A percentile compares a stretch with the other conserved stretches of the same genome.
Evolutionary conservation across 2,329 filamentous ascomycete species (phyloP).

Genomic region (Aureobasidium subglaciale): DNA sequence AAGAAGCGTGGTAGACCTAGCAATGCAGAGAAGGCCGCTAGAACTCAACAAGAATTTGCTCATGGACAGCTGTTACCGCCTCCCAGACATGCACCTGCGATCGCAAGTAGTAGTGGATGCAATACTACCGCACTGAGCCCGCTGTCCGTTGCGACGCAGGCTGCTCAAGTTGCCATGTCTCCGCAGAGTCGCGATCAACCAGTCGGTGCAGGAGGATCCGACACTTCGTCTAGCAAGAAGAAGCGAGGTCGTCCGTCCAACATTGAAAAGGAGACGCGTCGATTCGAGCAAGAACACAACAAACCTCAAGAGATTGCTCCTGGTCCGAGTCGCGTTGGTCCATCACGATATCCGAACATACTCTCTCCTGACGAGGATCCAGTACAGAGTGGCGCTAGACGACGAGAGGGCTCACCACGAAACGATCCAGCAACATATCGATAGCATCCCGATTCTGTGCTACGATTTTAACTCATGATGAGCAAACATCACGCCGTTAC

Average conservation of each 20-base stretch:
- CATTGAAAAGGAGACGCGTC: constrained; percentile 14
- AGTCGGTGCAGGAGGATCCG: constrained; percentile 17
- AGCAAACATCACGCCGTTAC: background rate
- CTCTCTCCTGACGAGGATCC: constrained; percentile 2
- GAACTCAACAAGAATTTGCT: constrained; percentile 34
- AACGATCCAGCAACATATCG: background rate
- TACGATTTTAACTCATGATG: background rate
- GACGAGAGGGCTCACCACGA: background rate
- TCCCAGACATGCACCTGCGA: constrained; percentile 16
- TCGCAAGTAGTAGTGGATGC: background rate
- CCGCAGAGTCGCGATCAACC: constrained; percentile 3
- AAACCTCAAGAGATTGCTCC: background rate
- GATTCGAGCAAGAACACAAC: background rate
- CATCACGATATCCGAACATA: constrained; percentile 14
- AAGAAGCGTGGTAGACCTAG: constrained; percentile 43
- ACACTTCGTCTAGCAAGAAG: constrained; percentile 27
- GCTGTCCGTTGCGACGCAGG: constrained; percentile 1
- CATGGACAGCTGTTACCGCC: constrained; percentile 34
- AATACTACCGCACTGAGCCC: background rate
- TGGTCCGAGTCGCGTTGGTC: background rate
- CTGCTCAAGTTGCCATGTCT: constrained; percentile 7
- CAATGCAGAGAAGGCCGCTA: constrained; percentile 40
- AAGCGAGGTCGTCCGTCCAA: constrained; percentile 24
- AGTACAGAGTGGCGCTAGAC: background rate
- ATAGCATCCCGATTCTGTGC: background rate